These are phyloP conservation scores for Delitschia confertaspora DNA, from an alignment of 495 filamentous ascomycete genomes.

Conservation along the genomic window DNA sequence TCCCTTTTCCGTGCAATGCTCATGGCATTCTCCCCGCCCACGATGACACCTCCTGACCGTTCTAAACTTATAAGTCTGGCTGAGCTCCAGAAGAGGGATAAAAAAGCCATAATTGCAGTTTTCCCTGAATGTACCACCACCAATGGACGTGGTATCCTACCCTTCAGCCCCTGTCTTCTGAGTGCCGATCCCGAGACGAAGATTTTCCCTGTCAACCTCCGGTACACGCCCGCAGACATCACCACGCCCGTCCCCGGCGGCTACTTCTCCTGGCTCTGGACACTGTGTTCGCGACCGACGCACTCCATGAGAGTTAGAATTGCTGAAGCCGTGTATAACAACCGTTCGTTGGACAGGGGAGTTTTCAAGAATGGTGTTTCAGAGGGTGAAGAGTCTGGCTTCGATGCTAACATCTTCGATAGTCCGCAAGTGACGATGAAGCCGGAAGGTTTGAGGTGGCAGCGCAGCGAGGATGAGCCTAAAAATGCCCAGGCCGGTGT, in stretches of 20 bases:
- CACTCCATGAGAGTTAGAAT: slow-evolving; percentile 87
- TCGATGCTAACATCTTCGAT: slow-evolving; percentile 46
- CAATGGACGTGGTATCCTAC: slow-evolving; percentile 84
- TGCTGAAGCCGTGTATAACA: slow-evolving; percentile 57
- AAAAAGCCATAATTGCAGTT: slow-evolving; percentile 64
- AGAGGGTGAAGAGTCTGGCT: slow-evolving; percentile 32
- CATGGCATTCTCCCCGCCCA: slow-evolving; percentile 58
- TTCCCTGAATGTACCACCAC: slow-evolving; percentile 93
- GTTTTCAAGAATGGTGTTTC: neutral
- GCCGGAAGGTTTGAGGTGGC: slow-evolving; percentile 34
- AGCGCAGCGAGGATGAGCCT: slow-evolving; percentile 35
- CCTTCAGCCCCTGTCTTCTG: slow-evolving; percentile 65
- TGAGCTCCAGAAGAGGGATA: slow-evolving; percentile 56
- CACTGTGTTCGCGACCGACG: slow-evolving; percentile 70
- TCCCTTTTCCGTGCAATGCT: slow-evolving; percentile 65
- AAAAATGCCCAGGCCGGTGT: too few relatives aligned
- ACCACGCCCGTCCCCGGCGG: slow-evolving; percentile 77
- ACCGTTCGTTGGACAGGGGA: slow-evolving; percentile 38
- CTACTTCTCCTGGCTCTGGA: slow-evolving; percentile 69
- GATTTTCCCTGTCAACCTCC: slow-evolving; percentile 82
- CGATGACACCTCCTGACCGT: slow-evolving; percentile 40
- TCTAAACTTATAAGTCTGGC: slow-evolving; percentile 50
- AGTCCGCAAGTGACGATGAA: slow-evolving; percentile 29
- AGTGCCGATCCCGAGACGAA: slow-evolving; percentile 51
- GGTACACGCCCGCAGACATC: slow-evolving; percentile 80